Evolutionary conservation across 2,329 filamentous ascomycete species (phyloP), one percentile per base, ranked within the genome.

Genomic region (Fusarium clavum): DNA sequence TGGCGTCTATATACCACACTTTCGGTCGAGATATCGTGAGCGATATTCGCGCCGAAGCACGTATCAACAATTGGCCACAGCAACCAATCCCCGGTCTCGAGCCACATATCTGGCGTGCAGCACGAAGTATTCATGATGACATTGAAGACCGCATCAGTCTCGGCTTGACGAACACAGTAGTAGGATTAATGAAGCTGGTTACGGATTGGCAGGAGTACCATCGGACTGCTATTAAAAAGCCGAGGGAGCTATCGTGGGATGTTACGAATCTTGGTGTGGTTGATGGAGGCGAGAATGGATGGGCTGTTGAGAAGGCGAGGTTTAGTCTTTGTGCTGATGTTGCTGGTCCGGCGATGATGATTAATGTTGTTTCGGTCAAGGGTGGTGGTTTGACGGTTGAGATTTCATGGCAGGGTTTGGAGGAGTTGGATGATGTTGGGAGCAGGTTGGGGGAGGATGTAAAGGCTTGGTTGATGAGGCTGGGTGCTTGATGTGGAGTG

Each of bases 181-280:
- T 64, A 0, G 61, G 61, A 0, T 8, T 64, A 3, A 51, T 64
- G 61, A 59, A 58, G 13, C 25, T 64, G 3, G n/a, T 64, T 0
- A 34, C 45, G 1, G 61, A 64, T 3, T 64, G 61, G 61, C 60
- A 59, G 2, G 61, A 64, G 1, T 51, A 64, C 7, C 22, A 58
- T 8, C n/a, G 11, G 38, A 27, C 20, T 3, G 2, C 22, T 3
- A 12, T 29, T 4, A 64, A 49, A 20, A 64, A 57, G 8, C 45
- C 60, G 1, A 53, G 61, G 10, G 60, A 58, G 4, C 8, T 64
- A 2, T 64, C 61, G 1, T 64, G 61, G 61, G 41, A 41, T 0
- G 61, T 64, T 1, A 59, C 61, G 1, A 64, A 64, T 2, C 32
- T 64, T 3, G 61, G 61, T 3, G 60, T 64, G 1, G 13, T 64